Evolutionary conservation across 2,329 filamentous ascomycete genomes (phyloP), one percentile per base, ranked within the genome.

Genomic region (Microascus cirrosus): DNA sequence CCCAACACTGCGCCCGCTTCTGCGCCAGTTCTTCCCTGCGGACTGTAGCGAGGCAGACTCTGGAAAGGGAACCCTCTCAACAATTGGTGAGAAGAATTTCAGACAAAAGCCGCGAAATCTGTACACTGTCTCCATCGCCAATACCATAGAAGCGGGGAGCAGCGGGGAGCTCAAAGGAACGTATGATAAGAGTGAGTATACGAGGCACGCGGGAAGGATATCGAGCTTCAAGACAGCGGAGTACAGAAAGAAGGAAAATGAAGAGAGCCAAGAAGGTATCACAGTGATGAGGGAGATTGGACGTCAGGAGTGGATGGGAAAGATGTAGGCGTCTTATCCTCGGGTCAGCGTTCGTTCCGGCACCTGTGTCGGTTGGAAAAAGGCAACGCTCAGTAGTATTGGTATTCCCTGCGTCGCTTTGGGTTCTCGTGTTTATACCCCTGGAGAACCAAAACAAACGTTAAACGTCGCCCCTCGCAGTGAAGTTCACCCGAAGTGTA

Each of bases 1-100:
- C 5, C 72, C 72, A 0, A 72, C 71, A 18, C 62, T 74, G 1
- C 67, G 70, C 2, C 69, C 69, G 15, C 56, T 70, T 6, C 54
- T 70, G 25, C 60, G 55, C n/a, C 54, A 53, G 28, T 10, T 57
- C 11, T 57, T 61, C 25, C 60, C 56, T 2, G 4, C 28, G 4
- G 28, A 15, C 18, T 18, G 1, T 34, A 7, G 48, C 22, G 2
- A 2, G 20, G 10, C 45, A 51, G 20, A 51, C 18, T 25, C n/a
- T 5, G 22, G 13, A 42, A 42, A n/a, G 8, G 28, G 28, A 8
- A 32, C 28, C 4, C 28, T 42, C 3, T 42, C 36, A 13, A 51
- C 11, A n/a, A 15, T 12, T 20, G 10, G 18, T 20, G 45, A 51
- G 45, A 51, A n/a, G 45, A 20, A 20, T 8, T 32, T 32, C 28